Conservation (phyloP, 148 eudicot genomes). For the Silene uniflora region DNA sequence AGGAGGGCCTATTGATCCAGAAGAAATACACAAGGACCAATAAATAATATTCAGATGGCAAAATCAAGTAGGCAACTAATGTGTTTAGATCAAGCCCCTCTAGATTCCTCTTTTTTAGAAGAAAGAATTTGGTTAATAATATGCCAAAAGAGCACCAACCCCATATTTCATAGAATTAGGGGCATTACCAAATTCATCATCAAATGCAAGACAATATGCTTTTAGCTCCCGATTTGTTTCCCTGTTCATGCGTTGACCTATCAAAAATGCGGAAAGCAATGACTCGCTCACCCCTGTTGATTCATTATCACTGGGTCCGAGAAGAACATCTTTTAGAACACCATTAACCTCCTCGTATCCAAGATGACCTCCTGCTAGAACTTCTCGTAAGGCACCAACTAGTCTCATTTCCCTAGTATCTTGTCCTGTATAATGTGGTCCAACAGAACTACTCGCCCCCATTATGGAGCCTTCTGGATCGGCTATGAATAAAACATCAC, state of each 20-base stretch:
- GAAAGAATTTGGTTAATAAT: conserved; percentile 9
- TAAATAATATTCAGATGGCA: not conserved
- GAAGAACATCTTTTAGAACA: conserved; percentile 81
- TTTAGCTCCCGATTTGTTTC: conserved; percentile 97
- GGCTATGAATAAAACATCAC: conserved; percentile 82
- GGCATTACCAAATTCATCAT: conserved; percentile 78
- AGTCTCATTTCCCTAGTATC: conserved; percentile 86
- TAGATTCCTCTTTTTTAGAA: not conserved
- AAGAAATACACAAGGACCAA: not conserved
- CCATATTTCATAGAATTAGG: conserved; percentile 20
- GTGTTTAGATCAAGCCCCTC: not conserved
- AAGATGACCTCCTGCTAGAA: conserved; percentile 93
- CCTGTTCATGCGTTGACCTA: conserved; percentile 96
- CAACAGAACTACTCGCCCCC: conserved; percentile 67
- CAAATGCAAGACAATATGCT: conserved; percentile 98
- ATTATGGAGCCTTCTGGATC: conserved; percentile 96
- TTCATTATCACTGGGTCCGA: conserved; percentile 31
- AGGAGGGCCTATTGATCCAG: conserved; percentile 50
- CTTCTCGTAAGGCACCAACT: conserved; percentile 94
- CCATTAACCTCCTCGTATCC: conserved; percentile 99
- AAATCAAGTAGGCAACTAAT: conserved; percentile 2
- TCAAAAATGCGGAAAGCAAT: conserved; percentile 86
- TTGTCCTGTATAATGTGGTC: conserved; percentile 80
- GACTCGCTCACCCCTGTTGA: conserved; percentile 68
- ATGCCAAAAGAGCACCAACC: conserved; percentile 17